phyloP scores from a whole-genome alignment of 169 alveolate genomes.

The Eimeria tenella region DNA sequence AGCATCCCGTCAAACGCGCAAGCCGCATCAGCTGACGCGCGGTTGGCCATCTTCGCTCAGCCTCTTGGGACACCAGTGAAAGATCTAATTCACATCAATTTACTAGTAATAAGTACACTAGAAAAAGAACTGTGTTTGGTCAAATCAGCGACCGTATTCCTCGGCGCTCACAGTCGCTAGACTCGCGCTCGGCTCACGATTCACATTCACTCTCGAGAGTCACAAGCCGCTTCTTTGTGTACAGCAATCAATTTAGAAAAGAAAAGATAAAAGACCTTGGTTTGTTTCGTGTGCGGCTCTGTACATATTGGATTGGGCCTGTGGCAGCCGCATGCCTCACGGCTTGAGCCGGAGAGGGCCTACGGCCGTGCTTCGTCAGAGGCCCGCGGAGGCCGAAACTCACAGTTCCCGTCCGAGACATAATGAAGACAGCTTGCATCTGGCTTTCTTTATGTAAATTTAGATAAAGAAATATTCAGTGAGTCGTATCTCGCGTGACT shows the following conservation, averaged over 20 bases:
- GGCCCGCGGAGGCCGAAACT: not conserved
- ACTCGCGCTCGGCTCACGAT: constrained; percentile 19
- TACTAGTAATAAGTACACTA: not conserved
- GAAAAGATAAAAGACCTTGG: not conserved
- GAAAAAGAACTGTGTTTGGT: not conserved
- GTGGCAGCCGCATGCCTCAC: constrained; percentile 45
- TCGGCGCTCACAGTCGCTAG: constrained; percentile 12
- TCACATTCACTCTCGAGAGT: not conserved
- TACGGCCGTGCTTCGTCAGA: not conserved
- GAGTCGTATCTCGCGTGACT: not conserved
- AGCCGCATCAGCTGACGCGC: constrained; percentile 62
- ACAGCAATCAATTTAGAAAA: not conserved
- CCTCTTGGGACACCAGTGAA: not conserved
- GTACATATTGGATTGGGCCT: not conserved
- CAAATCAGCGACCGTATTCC: not conserved
- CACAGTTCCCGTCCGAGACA: not conserved
- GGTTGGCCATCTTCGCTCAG: constrained; percentile 50
- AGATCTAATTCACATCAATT: constrained; percentile 1
- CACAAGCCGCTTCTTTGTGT: not conserved
- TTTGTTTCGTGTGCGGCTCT: not conserved
- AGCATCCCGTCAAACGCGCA: constrained; percentile 73
- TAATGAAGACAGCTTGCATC: not conserved
- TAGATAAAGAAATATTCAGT: not conserved
- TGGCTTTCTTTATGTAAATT: not conserved
- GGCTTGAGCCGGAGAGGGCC: constrained; percentile 58